Evolutionary conservation across 345 rosid species (phyloP).

Genomic region (Schrenkiella parvula): DNA sequence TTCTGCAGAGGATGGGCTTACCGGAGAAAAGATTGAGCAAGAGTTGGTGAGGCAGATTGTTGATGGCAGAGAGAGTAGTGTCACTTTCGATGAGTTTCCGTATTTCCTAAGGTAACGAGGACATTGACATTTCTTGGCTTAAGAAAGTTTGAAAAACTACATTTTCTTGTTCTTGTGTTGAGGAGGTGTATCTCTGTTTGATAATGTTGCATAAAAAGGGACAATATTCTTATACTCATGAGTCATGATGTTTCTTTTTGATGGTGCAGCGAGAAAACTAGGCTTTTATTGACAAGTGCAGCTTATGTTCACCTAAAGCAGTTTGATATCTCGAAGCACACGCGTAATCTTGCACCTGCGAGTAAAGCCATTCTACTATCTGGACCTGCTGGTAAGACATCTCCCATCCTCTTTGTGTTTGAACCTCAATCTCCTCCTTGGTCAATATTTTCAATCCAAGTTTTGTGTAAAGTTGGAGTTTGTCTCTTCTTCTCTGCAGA

Average conservation of each 20-base stretch:
- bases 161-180: neutral
- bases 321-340: constrained; percentile 77
- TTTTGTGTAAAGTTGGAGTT: neutral
- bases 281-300: constrained; percentile 71
- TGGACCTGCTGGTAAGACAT: constrained; percentile 80
- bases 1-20: constrained; percentile 35
- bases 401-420: neutral
- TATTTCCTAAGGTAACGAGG: constrained; percentile 65
- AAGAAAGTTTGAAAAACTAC: neutral
- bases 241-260: neutral
- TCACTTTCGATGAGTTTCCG: constrained; percentile 85
- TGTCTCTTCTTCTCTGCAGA: constrained; percentile 44
- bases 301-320: constrained; percentile 87
- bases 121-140: neutral
- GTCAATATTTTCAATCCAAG: neutral
- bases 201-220: neutral
- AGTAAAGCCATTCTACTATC: constrained; percentile 86
- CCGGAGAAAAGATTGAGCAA: constrained; percentile 70
- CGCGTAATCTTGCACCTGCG: constrained; percentile 90
- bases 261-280: constrained; percentile 66
- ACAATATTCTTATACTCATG: neutral
- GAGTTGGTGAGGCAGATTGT: constrained; percentile 71
- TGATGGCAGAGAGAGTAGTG: constrained; percentile 63
- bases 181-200: neutral
- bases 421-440: neutral